phyloP scores from a whole-genome alignment of 164 flowering plant genomes.

The Piper betle region DNA sequence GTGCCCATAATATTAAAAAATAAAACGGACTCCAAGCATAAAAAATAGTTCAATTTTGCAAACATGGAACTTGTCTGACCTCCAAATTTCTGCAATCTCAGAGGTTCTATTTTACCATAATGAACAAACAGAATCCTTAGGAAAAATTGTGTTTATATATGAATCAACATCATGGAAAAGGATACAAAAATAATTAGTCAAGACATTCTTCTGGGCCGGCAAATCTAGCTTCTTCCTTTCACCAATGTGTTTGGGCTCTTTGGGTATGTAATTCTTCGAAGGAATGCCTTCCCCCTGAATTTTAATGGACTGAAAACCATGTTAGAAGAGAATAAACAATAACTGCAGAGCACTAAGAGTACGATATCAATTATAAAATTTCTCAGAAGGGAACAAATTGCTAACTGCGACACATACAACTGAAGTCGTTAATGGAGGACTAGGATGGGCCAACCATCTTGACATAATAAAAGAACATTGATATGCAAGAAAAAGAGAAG shows the following conservation, averaged over 20 bases:
- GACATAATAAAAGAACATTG: too few species aligned
- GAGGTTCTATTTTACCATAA: neutral
- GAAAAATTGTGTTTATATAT: neutral
- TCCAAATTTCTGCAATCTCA: neutral
- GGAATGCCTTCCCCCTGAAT: constrained; percentile 21
- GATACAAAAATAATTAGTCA: constrained; percentile 95
- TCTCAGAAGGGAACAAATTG: neutral
- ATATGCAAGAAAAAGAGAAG: too few species aligned
- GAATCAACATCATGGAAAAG: constrained; percentile 6
- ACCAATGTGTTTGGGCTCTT: constrained; percentile 30
- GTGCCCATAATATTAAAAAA: too few species aligned
- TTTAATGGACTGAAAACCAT: constrained; percentile 2
- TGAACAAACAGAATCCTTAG: neutral
- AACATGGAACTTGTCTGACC: neutral
- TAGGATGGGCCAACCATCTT: too few species aligned
- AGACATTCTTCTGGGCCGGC: constrained; percentile 77
- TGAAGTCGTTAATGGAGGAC: too few species aligned
- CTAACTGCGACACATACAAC: too few species aligned
- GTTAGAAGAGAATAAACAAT: neutral
- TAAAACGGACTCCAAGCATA: neutral
- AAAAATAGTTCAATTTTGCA: neutral
- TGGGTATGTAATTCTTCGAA: constrained; percentile 18
- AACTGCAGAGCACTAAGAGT: neutral
- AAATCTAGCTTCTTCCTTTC: constrained; percentile 54
- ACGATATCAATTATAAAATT: too few species aligned